These are phyloP conservation scores for Venturiaceae sp. DNA, from an alignment of 2,329 filamentous ascomycete species.

Conservation along the genomic window DNA sequence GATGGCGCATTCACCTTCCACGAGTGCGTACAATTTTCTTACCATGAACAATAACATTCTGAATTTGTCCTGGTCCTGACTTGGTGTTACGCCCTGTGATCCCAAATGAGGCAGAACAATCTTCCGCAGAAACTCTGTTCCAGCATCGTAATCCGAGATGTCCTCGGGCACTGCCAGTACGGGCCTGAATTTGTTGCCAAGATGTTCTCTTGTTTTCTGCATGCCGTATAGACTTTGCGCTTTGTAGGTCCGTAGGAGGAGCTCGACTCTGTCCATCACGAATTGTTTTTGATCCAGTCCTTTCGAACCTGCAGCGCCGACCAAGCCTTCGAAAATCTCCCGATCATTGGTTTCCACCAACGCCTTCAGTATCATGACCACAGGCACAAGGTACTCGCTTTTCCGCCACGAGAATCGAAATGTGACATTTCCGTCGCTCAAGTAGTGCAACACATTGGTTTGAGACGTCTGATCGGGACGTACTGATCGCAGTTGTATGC, in stretches of 20 bases:
- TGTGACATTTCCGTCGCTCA: slow-evolving; percentile 90
- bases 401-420: slow-evolving; percentile 98
- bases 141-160: slow-evolving; percentile 79
- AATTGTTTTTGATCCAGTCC: slow-evolving; percentile 76
- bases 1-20: slow-evolving; percentile 81
- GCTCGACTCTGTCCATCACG: slow-evolving; percentile 86
- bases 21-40: slow-evolving; percentile 85
- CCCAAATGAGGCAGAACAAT: slow-evolving; percentile 89
- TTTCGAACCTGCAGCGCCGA: slow-evolving; percentile 67
- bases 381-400: slow-evolving; percentile 90
- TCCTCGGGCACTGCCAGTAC: slow-evolving; percentile 78
- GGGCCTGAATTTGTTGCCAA: slow-evolving; percentile 84
- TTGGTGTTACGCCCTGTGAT: slow-evolving; percentile 70
- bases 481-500: slow-evolving; percentile 84
- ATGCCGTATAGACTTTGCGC: slow-evolving; percentile 75
- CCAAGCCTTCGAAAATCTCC: slow-evolving; percentile 89
- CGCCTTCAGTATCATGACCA: slow-evolving; percentile 94
- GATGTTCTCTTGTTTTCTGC: slow-evolving; percentile 70
- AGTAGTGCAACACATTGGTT: slow-evolving; percentile 93
- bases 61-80: slow-evolving; percentile 87
- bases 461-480: slow-evolving; percentile 97
- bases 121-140: slow-evolving; percentile 81
- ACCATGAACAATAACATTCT: slow-evolving; percentile 92
- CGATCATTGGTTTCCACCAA: slow-evolving; percentile 92
- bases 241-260: slow-evolving; percentile 89